Evolutionary conservation across 805 yeast species (phyloP).

Genomic region (Nakazawaea sp.): DNA sequence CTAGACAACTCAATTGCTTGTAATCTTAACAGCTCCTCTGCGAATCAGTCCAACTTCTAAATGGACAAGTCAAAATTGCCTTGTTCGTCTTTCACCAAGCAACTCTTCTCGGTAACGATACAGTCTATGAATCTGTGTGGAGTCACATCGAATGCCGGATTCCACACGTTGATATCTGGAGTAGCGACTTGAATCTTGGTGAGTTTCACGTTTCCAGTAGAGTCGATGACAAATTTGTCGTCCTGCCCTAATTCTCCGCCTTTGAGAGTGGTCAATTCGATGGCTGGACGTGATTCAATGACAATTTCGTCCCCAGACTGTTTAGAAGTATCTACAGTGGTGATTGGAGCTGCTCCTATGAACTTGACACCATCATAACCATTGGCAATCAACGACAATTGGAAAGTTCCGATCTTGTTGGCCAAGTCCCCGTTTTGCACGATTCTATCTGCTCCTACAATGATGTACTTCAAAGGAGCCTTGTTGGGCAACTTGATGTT

Average conservation of each 20-base stretch:
- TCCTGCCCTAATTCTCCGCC: slow-evolving; percentile 51
- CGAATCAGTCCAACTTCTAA: too few relatives aligned
- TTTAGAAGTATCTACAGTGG: slow-evolving; percentile 74
- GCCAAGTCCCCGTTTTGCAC: slow-evolving; percentile 94
- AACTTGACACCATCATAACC: slow-evolving; percentile 64
- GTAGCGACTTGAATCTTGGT: slow-evolving; percentile 77
- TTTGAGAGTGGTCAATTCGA: slow-evolving; percentile 68
- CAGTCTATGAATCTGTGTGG: slow-evolving; percentile 79
- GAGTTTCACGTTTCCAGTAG: slow-evolving; percentile 20
- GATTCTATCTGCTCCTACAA: slow-evolving; percentile 94
- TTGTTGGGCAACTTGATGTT: slow-evolving; percentile 14
- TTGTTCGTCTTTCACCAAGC: slow-evolving; percentile 36
- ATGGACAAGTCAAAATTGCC: slow-evolving; percentile 44
- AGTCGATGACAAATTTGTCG: slow-evolving; percentile 23
- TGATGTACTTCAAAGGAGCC: slow-evolving; percentile 79
- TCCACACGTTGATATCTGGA: slow-evolving; percentile 82
- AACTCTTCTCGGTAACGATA: slow-evolving; percentile 78
- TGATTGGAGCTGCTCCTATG: slow-evolving; percentile 91
- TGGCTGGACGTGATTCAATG: slow-evolving; percentile 82
- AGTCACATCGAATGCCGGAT: slow-evolving; percentile 94
- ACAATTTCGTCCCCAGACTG: slow-evolving; percentile 65
- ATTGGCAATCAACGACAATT: slow-evolving; percentile 69
- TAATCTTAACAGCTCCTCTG: too few relatives aligned
- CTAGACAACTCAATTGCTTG: not conserved
- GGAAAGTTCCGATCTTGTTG: slow-evolving; percentile 93